phyloP scores from a whole-genome alignment of 768 basidiomycete genomes.

The Pluteus cervinus region DNA sequence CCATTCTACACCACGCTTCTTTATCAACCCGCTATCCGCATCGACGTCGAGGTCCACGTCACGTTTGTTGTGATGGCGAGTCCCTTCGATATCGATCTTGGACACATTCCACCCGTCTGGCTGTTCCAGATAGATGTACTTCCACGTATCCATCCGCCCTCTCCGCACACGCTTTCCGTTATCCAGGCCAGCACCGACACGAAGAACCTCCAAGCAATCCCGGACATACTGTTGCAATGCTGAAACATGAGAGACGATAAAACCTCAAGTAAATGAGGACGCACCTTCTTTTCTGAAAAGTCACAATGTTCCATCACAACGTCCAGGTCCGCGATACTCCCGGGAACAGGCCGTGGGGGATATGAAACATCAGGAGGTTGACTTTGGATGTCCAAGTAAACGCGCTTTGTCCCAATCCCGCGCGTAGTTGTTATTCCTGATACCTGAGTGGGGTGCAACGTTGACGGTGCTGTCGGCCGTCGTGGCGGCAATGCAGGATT shows the following conservation, averaged over 20 bases:
- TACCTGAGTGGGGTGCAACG: conserved; percentile 39
- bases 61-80: conserved; percentile 22
- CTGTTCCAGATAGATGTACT: conserved; percentile 79
- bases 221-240: conserved; percentile 87
- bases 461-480: conserved; percentile 37
- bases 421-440: conserved; percentile 50
- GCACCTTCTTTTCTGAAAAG: conserved; percentile 73
- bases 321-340: conserved; percentile 86
- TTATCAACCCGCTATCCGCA: conserved; percentile 48
- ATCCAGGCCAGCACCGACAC: conserved; percentile 88
- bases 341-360: conserved; percentile 81
- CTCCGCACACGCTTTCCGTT: conserved; percentile 69
- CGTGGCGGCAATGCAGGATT: conserved; percentile 75
- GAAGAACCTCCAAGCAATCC: conserved; percentile 91
- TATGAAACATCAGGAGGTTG: conserved; percentile 64
- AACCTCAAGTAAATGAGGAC: conserved; percentile 6
- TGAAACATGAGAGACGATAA: neutral
- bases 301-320: conserved; percentile 89
- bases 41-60: conserved; percentile 29
- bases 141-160: conserved; percentile 77
- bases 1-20: conserved; percentile 57
- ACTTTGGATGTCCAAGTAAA: conserved; percentile 68
- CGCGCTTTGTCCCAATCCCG: conserved; percentile 72
- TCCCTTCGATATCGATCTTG: no score
- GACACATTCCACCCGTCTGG: conserved; percentile 22